These are phyloP conservation scores for Cinchona pubescens DNA, from an alignment of 257 asterid species.

Conservation along the genomic window DNA sequence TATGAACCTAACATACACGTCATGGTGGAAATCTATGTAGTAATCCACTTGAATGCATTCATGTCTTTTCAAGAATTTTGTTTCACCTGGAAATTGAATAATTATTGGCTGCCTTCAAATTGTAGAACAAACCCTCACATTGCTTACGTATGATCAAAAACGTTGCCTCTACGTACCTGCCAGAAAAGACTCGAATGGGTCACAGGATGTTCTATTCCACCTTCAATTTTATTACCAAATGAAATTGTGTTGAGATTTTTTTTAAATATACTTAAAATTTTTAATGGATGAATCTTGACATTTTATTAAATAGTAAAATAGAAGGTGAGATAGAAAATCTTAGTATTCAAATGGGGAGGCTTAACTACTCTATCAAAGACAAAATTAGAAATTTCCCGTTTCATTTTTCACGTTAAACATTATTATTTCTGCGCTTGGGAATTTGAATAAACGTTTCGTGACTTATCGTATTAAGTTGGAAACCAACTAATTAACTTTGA, in stretches of 20 bases:
- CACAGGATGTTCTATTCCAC: too few relatives aligned
- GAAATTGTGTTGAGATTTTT: too few relatives aligned
- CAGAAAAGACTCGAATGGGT: slow-evolving; percentile 1
- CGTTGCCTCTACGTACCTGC: background rate
- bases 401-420: too few relatives aligned
- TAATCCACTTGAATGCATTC: slow-evolving; percentile 12
- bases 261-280: too few relatives aligned
- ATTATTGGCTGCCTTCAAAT: background rate
- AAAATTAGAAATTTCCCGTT: background rate
- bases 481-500: too few relatives aligned
- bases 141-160: background rate
- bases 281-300: too few relatives aligned
- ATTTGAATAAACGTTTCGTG: too few relatives aligned
- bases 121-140: background rate
- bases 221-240: too few relatives aligned
- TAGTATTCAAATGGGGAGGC: background rate
- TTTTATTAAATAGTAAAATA: too few relatives aligned
- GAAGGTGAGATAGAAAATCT: too few relatives aligned
- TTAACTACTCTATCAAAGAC: background rate
- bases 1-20: slow-evolving; percentile 15
- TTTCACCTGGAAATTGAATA: background rate
- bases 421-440: too few relatives aligned
- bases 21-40: slow-evolving; percentile 29
- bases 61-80: background rate
- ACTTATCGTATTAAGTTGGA: too few relatives aligned